These are phyloP conservation scores for Brettanomyces anomalus DNA, from an alignment of 805 yeast species.

Conservation along the genomic window DNA sequence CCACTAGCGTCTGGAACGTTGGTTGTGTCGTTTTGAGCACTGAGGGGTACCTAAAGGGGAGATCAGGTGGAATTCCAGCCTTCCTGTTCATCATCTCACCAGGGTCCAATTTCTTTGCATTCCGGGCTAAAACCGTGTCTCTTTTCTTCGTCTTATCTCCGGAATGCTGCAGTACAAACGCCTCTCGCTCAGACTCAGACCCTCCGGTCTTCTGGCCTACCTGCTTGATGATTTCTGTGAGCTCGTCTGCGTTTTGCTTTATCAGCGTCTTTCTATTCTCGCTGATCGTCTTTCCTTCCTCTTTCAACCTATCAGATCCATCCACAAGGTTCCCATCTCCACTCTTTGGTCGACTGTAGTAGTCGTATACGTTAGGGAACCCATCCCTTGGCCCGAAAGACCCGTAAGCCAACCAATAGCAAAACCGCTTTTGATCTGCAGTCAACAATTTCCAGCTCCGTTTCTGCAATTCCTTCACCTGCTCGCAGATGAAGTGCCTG, in stretches of 20 bases:
- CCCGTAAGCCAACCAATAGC: constrained; percentile 59
- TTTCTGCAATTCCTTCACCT: constrained; percentile 35
- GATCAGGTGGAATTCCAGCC: constrained; percentile 40
- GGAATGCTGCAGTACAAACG: neutral
- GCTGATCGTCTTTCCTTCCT: neutral
- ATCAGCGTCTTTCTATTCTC: no score
- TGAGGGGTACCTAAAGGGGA: constrained; percentile 45
- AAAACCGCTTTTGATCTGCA: constrained; percentile 41
- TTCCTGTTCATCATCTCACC: constrained; percentile 7
- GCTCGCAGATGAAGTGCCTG: constrained; percentile 46
- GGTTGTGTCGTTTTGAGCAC: constrained; percentile 22
- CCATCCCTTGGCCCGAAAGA: constrained; percentile 63
- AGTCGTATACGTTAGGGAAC: constrained; percentile 36
- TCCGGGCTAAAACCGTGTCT: neutral
- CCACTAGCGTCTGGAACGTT: constrained; percentile 19
- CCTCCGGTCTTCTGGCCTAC: neutral
- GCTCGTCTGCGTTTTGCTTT: neutral
- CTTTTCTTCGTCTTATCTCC: neutral
- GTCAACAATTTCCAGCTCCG: constrained; percentile 48
- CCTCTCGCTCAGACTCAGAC: neutral
- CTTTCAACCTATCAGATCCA: constrained; percentile 1
- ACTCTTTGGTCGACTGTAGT: constrained; percentile 7
- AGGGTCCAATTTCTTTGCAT: constrained; percentile 3
- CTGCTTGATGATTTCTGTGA: constrained; percentile 1
- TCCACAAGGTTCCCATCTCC: neutral